Evolutionary conservation across 129 eudicot species (phyloP).

Genomic region (Centella asiatica): DNA sequence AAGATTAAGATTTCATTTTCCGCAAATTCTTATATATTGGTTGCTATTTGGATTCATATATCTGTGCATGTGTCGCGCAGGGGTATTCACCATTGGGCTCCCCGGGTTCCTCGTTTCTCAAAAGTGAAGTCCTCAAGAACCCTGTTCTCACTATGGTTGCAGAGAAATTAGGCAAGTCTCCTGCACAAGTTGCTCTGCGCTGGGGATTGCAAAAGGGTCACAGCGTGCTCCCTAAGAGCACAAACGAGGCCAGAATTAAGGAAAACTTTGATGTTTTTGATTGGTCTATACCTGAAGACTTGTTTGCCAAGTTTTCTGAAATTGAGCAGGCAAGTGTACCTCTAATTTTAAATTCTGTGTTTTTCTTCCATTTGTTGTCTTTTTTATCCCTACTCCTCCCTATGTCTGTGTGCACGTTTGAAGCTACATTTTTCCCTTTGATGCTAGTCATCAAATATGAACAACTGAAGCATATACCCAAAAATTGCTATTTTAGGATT

Average conservation of each 20-base stretch:
- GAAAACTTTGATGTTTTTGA: slow-evolving; percentile 53
- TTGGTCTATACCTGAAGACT: slow-evolving; percentile 79
- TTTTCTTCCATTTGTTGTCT: not conserved
- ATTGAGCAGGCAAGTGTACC: slow-evolving; percentile 50
- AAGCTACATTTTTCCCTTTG: not conserved
- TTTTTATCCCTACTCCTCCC: not conserved
- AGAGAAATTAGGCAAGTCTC: slow-evolving; percentile 62
- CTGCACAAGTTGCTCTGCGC: slow-evolving; percentile 75
- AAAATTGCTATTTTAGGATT: too few relatives aligned
- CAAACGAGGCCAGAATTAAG: slow-evolving; percentile 47
- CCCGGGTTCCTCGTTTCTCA: slow-evolving; percentile 36
- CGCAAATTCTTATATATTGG: not conserved
- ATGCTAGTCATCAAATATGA: not conserved
- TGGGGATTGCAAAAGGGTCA: slow-evolving; percentile 84
- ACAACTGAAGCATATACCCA: not conserved
- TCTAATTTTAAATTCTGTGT: not conserved
- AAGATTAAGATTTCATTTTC: not conserved
- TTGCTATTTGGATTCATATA: not conserved
- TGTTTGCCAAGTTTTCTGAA: slow-evolving; percentile 45
- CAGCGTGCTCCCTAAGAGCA: slow-evolving; percentile 71
- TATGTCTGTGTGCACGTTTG: not conserved
- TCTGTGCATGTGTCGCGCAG: slow-evolving; percentile 17
- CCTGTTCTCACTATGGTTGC: slow-evolving; percentile 42
- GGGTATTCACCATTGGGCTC: slow-evolving; percentile 88
- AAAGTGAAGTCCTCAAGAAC: slow-evolving; percentile 42